phyloP scores from a whole-genome alignment of 306 rosid species.

The Cucumis hystrix region DNA sequence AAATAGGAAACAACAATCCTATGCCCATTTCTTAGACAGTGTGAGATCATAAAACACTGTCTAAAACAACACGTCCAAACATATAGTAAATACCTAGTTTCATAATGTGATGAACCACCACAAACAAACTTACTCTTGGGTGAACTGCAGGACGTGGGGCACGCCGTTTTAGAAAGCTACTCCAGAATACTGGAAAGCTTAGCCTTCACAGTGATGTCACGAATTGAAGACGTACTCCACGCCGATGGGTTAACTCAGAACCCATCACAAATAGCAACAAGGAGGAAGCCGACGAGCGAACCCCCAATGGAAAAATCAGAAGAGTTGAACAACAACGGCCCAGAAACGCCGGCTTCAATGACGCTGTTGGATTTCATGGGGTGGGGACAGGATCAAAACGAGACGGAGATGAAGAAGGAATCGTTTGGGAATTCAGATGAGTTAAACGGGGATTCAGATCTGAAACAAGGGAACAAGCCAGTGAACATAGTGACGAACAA shows the following conservation, averaged over 20 bases:
- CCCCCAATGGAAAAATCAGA: constrained; percentile 15
- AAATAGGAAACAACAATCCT: neutral
- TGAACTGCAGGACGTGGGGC: constrained; percentile 75
- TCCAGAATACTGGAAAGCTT: constrained; percentile 89
- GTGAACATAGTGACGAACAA: constrained; percentile 14
- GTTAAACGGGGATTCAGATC: neutral
- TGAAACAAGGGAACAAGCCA: neutral
- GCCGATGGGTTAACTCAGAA: constrained; percentile 49
- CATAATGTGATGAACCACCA: neutral
- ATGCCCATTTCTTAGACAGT: neutral
- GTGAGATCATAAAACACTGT: neutral
- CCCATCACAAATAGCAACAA: constrained; percentile 19
- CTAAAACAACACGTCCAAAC: neutral
- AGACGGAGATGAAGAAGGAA: constrained; percentile 22
- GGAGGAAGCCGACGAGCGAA: constrained; percentile 15
- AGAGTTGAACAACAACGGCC: constrained; percentile 23
- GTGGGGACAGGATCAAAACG: constrained; percentile 50
- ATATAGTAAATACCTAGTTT: neutral
- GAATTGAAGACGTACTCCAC: constrained; percentile 84
- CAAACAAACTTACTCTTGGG: neutral
- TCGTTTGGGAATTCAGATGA: neutral
- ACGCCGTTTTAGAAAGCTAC: constrained; percentile 87
- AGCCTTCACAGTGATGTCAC: constrained; percentile 81
- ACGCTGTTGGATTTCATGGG: constrained; percentile 95
- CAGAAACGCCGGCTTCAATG: constrained; percentile 38